Evolutionary conservation across 306 rosid genomes (phyloP).

Genomic region (Vachellia pachyceras): DNA sequence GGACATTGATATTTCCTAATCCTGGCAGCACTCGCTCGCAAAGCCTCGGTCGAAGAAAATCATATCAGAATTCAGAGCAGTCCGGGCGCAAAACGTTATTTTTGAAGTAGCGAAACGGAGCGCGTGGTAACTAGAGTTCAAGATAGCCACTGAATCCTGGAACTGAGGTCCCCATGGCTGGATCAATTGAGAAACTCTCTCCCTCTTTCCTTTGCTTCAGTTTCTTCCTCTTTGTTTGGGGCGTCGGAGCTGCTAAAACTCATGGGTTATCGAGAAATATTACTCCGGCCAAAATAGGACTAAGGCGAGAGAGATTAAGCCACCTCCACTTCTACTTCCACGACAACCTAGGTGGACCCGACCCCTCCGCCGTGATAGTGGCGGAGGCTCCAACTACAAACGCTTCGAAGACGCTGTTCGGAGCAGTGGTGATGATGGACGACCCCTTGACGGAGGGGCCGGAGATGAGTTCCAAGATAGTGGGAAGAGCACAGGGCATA

Average conservation of each 20-base stretch:
- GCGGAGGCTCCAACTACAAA: conserved; percentile 43
- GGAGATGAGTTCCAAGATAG: conserved; percentile 40
- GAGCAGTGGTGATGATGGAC: conserved; percentile 61
- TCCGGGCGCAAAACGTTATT: neutral
- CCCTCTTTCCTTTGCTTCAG: neutral
- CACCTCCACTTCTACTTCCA: conserved; percentile 67
- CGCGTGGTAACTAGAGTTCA: no score
- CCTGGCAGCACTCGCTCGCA: neutral
- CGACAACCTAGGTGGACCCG: conserved; percentile 53
- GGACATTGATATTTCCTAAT: no score
- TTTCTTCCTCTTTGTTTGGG: neutral
- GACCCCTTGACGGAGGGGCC: conserved; percentile 61
- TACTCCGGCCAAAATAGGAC: conserved; percentile 40
- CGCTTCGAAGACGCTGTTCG: conserved; percentile 44
- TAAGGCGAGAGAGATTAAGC: conserved; percentile 44
- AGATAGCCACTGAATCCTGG: neutral
- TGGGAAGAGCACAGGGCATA: conserved; percentile 73
- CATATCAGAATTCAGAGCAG: neutral
- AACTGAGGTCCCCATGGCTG: conserved; percentile 32
- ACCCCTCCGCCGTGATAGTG: conserved; percentile 53
- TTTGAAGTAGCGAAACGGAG: no score
- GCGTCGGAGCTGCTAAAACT: neutral
- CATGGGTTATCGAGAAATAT: conserved; percentile 31
- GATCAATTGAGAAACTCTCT: neutral
- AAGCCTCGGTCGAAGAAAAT: neutral